These are phyloP conservation scores for Amoeboradix gromovi DNA, from an alignment of 371 early-diverging fungal species.

Conservation along the genomic window DNA sequence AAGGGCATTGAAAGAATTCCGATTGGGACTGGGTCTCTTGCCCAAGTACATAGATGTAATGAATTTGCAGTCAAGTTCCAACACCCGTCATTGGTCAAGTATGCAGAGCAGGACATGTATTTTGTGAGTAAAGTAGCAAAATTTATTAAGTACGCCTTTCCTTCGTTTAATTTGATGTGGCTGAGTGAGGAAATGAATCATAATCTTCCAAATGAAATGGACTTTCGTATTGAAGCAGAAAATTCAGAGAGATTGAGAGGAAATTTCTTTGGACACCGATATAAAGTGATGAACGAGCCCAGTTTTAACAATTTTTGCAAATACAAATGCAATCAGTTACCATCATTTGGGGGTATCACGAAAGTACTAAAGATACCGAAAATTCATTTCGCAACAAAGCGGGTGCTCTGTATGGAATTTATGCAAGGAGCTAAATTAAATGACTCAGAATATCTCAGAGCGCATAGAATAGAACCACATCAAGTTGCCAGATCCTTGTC, in stretches of 20 bases:
- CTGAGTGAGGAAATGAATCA: conserved; percentile 53
- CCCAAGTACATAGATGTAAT: conserved; percentile 32
- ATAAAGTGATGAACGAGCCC: neutral
- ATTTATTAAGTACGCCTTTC: conserved; percentile 16
- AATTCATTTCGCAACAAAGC: conserved; percentile 26
- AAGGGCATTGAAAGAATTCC: conserved; percentile 36
- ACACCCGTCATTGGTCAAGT: neutral
- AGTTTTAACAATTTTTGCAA: neutral
- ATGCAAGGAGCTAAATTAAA: conserved; percentile 42
- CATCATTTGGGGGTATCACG: conserved; percentile 3
- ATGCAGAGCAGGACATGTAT: neutral
- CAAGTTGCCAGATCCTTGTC: conserved; percentile 40
- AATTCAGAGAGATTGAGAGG: conserved; percentile 30
- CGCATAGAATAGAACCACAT: conserved; percentile 32
- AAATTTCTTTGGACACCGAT: conserved; percentile 17
- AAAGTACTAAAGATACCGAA: conserved; percentile 27
- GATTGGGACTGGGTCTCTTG: conserved; percentile 50
- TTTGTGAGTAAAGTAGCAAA: neutral
- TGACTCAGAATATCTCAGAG: conserved; percentile 30
- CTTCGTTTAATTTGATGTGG: conserved; percentile 68
- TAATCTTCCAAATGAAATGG: conserved; percentile 52
- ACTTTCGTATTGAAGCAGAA: conserved; percentile 42
- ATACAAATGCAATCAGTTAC: neutral
- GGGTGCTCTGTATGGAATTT: conserved; percentile 45
- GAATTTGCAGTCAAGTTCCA: neutral